A percentile compares a stretch with the other conserved stretches of the same genome.
phyloP scores from a whole-genome alignment of 2,329 filamentous ascomycete genomes.

The Arachnopeziza araneosa region DNA sequence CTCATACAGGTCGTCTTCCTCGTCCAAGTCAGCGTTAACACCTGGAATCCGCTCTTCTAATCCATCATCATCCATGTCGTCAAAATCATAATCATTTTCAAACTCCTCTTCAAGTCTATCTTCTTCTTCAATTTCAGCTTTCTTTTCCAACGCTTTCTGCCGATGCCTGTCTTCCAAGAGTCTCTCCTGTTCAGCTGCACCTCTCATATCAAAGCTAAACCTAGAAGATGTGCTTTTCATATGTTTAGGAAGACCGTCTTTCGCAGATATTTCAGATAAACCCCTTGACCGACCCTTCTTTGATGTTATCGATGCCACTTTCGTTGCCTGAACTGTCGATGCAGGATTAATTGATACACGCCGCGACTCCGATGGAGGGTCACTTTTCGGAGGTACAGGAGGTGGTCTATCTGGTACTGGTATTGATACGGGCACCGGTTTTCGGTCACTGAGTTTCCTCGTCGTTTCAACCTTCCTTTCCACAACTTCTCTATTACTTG shows the following conservation, averaged over 20 bases:
- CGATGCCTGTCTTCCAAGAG: not conserved
- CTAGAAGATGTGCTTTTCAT: conserved; percentile 62
- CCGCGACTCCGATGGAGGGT: conserved; percentile 10
- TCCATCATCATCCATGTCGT: conserved; percentile 58
- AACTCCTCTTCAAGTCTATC: conserved; percentile 39
- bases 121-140: conserved; percentile 32
- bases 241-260: conserved; percentile 46
- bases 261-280: conserved; percentile 43
- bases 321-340: conserved; percentile 17
- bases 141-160: not conserved
- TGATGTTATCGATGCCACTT: conserved; percentile 11
- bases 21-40: conserved; percentile 40
- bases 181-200: conserved; percentile 56
- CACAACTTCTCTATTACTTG: conserved; percentile 15
- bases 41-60: conserved; percentile 63
- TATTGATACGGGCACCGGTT: not conserved
- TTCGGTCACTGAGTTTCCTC: conserved; percentile 15
- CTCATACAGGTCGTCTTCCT: conserved; percentile 36
- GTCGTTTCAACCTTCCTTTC: conserved; percentile 16
- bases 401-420: conserved; percentile 19
- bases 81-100: conserved; percentile 58
- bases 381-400: conserved; percentile 19
- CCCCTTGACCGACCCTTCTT: conserved; percentile 41
- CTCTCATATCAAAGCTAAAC: conserved; percentile 78
- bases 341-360: conserved; percentile 24